A percentile compares a stretch with the other conserved stretches of the same genome.
Evolutionary conservation across 331 rosid genomes (phyloP).

Genomic region (Rhamnella rubrinervis): DNA sequence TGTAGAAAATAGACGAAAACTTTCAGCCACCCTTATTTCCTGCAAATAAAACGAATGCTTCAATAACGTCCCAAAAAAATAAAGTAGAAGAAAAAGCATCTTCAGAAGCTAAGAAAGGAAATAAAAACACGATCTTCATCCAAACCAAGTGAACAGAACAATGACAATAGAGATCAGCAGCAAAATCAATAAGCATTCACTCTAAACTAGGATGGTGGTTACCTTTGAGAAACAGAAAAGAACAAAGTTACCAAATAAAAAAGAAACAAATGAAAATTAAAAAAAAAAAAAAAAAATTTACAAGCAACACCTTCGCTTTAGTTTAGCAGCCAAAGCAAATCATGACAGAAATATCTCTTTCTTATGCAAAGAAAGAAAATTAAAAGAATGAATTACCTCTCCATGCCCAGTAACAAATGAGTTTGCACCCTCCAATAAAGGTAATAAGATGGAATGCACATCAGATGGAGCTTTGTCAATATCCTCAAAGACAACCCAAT

Average conservation of each 20-base stretch:
- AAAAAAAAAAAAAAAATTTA: background rate
- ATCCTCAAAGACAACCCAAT: conserved; percentile 96
- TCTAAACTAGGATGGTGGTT: no score
- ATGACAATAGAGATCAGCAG: background rate
- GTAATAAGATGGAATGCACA: conserved; percentile 67
- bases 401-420: conserved; percentile 72
- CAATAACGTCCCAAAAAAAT: background rate
- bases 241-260: background rate
- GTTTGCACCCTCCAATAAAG: conserved; percentile 71
- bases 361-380: background rate
- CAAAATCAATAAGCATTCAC: background rate
- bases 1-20: conserved; percentile 77
- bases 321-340: background rate
- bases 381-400: conserved; percentile 53
- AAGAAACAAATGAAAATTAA: background rate
- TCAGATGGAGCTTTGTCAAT: conserved; percentile 89
- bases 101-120: background rate
- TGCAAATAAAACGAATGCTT: conserved; percentile 32
- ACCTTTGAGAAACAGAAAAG: background rate
- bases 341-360: background rate
- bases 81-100: background rate
- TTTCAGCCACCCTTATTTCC: conserved; percentile 79
- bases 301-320: background rate
- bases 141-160: background rate
- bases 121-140: background rate